A percentile compares a stretch with the other conserved stretches of the same genome.
Conservation (phyloP, 2,329 filamentous ascomycete species). For the Byssothecium circinans region DNA sequence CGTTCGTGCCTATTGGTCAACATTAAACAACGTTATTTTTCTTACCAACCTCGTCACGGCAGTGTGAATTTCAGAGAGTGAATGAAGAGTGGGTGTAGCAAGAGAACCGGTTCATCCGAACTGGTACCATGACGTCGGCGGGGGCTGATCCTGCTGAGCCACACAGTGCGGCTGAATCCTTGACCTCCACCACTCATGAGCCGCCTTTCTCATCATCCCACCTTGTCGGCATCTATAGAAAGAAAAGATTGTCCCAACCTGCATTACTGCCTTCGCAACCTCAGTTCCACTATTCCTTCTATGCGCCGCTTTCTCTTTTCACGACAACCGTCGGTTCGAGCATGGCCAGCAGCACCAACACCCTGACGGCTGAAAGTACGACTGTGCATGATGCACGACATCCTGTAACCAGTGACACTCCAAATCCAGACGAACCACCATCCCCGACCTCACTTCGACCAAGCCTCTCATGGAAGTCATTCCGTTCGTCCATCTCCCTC, state of each 20-base stretch:
- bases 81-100: too few species aligned
- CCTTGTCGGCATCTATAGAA: background rate
- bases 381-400: background rate
- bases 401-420: background rate
- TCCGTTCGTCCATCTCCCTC: conserved; percentile 13
- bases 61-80: too few species aligned
- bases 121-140: background rate
- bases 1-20: too few species aligned
- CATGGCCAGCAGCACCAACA: conserved; percentile 3
- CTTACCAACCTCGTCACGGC: too few species aligned
- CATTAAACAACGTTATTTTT: too few species aligned
- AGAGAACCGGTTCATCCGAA: too few species aligned
- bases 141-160: background rate
- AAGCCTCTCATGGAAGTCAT: conserved; percentile 17
- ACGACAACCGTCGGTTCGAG: background rate
- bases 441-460: conserved; percentile 5
- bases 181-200: background rate
- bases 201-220: background rate
- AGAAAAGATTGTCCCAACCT: conserved; percentile 10
- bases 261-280: conserved; percentile 12
- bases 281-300: conserved; percentile 1
- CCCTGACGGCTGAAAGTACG: background rate
- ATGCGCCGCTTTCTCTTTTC: conserved; percentile 1
- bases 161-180: background rate
- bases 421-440: background rate